A percentile compares a stretch with the other conserved stretches of the same genome.
Conservation (phyloP, 768 basidiomycete species). For the Crucibulum laeve region DNA sequence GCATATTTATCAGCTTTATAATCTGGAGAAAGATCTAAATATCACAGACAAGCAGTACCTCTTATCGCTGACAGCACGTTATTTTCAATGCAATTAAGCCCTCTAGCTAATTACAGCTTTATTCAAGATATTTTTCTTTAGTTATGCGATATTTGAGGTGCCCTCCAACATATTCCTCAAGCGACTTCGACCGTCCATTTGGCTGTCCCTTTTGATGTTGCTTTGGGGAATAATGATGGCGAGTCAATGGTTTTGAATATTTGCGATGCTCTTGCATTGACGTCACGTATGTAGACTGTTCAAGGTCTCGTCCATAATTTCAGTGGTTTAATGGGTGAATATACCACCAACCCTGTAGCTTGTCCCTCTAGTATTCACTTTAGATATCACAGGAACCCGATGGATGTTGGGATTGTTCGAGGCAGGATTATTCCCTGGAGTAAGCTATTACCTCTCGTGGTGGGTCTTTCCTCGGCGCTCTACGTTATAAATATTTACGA, state of each 20-base stretch:
- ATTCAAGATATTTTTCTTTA: slow-evolving; percentile 46
- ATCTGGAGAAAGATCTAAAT: slow-evolving; percentile 52
- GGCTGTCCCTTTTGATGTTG: slow-evolving; percentile 72
- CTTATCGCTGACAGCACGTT: slow-evolving; percentile 49
- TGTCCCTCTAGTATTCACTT: too few species aligned
- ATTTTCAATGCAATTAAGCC: too few species aligned
- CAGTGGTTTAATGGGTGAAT: slow-evolving; percentile 60
- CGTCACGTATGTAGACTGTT: slow-evolving; percentile 59
- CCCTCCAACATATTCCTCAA: slow-evolving; percentile 74
- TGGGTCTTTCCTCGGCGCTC: slow-evolving; percentile 18
- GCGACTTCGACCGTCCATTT: slow-evolving; percentile 70
- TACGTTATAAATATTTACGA: not conserved
- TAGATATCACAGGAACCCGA: slow-evolving; percentile 54
- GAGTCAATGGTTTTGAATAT: slow-evolving; percentile 8
- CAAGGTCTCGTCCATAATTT: slow-evolving; percentile 71
- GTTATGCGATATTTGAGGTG: slow-evolving; percentile 74
- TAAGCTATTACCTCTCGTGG: slow-evolving; percentile 74
- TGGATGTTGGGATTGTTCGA: slow-evolving; percentile 75
- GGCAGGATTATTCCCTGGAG: slow-evolving; percentile 62
- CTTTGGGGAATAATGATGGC: slow-evolving; percentile 79
- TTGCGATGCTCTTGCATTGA: too few species aligned
- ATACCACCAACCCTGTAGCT: too few species aligned
- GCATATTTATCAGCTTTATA: slow-evolving; percentile 59
- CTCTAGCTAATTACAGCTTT: slow-evolving; percentile 1
- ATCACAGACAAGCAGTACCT: slow-evolving; percentile 68